Base-by-base conservation (phyloP, 2,329 filamentous ascomycete species). In the Fusarium liriodendri region DNA sequence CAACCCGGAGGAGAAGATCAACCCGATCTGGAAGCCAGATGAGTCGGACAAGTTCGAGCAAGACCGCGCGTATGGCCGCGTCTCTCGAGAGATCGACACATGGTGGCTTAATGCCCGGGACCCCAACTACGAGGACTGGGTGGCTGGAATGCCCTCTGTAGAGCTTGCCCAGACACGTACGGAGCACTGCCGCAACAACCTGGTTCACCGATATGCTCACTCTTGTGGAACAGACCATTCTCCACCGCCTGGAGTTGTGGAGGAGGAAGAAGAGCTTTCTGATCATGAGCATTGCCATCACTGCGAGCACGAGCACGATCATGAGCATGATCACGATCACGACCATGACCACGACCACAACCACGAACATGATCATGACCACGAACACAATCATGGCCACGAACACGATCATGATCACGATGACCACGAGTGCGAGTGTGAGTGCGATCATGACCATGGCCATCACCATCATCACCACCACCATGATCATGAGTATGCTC, bases 71-170 rank as follows among this genome's bases (percentile, higher is more conserved):
- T 91, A 91, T 72, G 89, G 89, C 2, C 86, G 89, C 40, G 90
- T 92, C 0, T 92, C 90, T 1, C 85, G 89, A 71, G 90, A 92
- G 79, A 87, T 92, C 60, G 90, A 92, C 77, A 86, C 85, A 3
- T 92, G 90, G 90, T 92, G 90, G 90, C 84, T 89, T 52, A 86
- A 85, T 57, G 88, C 88, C 47, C 86, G 89, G 45, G 89, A 91
- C 69, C 87, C 88, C 3, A 92, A 91, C 75, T 88, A 88, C 68
- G 88, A 89, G 45, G 86, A 87, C 25, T 90, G 89, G 87, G 85
- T 87, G 33, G 85, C 89, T 0, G 84, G 84, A 2, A 91, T 92
- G 88, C 89, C 89, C 4, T 87, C 88, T 3, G 87, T 91, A 20
- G 89, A 90, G 67, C 87, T 88, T 73, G 90, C 90, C 1, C 87